Evolutionary conservation across 768 basidiomycete genomes (phyloP).

Genomic region (Pleurotus giganteus): DNA sequence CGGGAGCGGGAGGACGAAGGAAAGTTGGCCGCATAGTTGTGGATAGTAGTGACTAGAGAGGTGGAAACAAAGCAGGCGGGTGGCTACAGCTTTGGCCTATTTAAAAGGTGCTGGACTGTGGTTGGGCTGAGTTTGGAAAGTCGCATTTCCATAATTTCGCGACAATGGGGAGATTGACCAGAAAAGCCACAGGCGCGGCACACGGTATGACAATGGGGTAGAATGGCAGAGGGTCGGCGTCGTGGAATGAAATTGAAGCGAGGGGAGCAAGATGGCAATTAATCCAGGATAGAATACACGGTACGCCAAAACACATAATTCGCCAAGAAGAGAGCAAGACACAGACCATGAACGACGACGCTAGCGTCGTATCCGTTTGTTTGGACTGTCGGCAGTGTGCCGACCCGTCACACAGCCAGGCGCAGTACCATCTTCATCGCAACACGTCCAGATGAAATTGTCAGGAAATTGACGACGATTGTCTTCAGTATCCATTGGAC

Average conservation of each 20-base stretch:
- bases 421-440: slow-evolving; percentile 33
- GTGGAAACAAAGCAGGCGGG: not conserved
- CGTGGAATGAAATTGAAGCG: no score
- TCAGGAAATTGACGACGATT: slow-evolving; percentile 43
- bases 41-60: not conserved
- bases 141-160: no score
- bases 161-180: no score
- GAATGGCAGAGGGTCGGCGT: not conserved
- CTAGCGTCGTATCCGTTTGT: not conserved
- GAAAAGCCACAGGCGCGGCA: no score
- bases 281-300: not conserved
- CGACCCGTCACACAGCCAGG: slow-evolving; percentile 39
- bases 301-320: not conserved
- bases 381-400: slow-evolving; percentile 23
- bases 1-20: not conserved
- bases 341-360: not conserved
- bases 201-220: no score
- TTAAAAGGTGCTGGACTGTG: no score
- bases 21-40: not conserved
- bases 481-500: slow-evolving; percentile 40
- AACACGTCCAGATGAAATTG: slow-evolving; percentile 52
- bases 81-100: not conserved
- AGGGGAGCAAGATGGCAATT: not conserved
- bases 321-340: not conserved
- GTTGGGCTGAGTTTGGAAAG: no score